A percentile compares a stretch with the other conserved stretches of the same genome.
Evolutionary conservation across 805 yeast genomes (phyloP).

Genomic region (Suhomyces sp.): DNA sequence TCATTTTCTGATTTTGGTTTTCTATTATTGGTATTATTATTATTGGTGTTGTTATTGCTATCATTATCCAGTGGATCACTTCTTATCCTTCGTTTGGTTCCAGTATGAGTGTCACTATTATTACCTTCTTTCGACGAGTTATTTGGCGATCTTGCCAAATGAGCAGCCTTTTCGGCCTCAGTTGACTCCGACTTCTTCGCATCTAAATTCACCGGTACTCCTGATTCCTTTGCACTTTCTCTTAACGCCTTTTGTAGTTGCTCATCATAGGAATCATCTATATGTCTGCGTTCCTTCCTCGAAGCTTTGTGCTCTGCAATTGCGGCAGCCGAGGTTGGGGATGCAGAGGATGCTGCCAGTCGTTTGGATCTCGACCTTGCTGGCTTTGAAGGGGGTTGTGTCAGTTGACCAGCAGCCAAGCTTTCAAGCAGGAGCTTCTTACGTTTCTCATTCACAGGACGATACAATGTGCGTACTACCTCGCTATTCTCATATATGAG

Average conservation of each 20-base stretch:
- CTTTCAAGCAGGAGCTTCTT: constrained; percentile 31
- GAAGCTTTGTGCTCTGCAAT: constrained; percentile 15
- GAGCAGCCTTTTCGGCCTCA: constrained; percentile 8
- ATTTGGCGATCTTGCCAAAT: not conserved
- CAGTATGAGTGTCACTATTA: not conserved
- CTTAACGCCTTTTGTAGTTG: constrained; percentile 50
- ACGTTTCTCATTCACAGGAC: constrained; percentile 41
- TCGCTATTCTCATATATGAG: constrained; percentile 34
- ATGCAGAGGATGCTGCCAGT: constrained; percentile 6
- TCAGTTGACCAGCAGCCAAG: constrained; percentile 14
- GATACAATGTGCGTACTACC: constrained; percentile 34
- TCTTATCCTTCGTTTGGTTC: constrained; percentile 5
- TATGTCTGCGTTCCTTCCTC: constrained; percentile 34
- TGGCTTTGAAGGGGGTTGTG: constrained; percentile 9
- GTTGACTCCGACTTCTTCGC: constrained; percentile 18
- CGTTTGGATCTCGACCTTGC: constrained; percentile 8
- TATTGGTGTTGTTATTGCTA: constrained; percentile 6
- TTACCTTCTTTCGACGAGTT: not conserved
- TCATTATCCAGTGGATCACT: constrained; percentile 5
- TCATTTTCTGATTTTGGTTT: constrained; percentile 9
- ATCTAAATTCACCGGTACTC: constrained; percentile 29
- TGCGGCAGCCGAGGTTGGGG: constrained; percentile 2
- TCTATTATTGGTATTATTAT: not conserved
- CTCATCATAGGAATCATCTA: constrained; percentile 37
- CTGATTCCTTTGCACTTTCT: constrained; percentile 56